phyloP scores from a whole-genome alignment of 73 alveolate genomes.

The Uronychia binucleata region DNA sequence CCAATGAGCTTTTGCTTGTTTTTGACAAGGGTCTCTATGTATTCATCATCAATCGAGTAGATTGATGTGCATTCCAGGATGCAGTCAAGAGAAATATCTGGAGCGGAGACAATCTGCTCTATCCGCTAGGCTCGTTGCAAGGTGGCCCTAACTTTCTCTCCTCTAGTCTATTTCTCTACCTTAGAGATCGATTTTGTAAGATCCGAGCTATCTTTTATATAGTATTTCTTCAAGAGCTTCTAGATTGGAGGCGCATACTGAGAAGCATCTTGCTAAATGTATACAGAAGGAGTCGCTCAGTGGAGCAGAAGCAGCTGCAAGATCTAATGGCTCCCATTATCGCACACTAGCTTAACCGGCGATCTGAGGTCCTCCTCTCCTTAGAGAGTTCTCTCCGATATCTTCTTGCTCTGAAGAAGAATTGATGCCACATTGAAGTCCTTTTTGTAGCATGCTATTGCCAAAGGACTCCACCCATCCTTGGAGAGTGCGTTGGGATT shows the following conservation, averaged over 20 bases:
- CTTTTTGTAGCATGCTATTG: conserved; percentile 15
- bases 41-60: neutral
- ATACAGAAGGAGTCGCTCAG: too few relatives aligned
- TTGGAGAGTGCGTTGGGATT: conserved; percentile 10
- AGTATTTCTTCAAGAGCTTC: too few relatives aligned
- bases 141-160: too few relatives aligned
- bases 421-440: conserved; percentile 2
- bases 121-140: neutral
- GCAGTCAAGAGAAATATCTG: neutral
- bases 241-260: too few relatives aligned
- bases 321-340: conserved; percentile 9
- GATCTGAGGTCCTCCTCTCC: conserved; percentile 21
- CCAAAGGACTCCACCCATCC: conserved; percentile 31
- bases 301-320: conserved; percentile 10
- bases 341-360: conserved; percentile 6
- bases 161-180: too few relatives aligned
- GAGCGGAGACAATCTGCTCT: conserved; percentile 1
- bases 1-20: too few relatives aligned
- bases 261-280: too few relatives aligned
- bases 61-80: neutral
- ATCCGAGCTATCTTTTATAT: too few relatives aligned
- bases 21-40: neutral
- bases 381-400: too few relatives aligned
- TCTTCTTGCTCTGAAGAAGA: conserved; percentile 5
- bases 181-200: too few relatives aligned